These are phyloP conservation scores for Myotisia sp. DNA, from an alignment of 2,329 filamentous ascomycete genomes.

Conservation along the genomic window DNA sequence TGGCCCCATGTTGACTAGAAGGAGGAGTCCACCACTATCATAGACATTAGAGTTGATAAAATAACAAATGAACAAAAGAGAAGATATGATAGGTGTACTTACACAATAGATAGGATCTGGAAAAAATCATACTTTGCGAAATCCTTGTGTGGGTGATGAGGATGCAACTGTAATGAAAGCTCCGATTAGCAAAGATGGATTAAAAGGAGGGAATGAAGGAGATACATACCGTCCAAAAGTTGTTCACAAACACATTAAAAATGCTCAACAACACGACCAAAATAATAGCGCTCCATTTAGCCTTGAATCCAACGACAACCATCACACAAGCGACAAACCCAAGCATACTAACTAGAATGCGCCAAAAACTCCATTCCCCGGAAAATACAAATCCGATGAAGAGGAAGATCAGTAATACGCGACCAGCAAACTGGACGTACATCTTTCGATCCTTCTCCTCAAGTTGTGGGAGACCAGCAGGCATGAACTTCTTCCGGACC, in stretches of 20 bases:
- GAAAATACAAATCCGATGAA: slow-evolving; percentile 95
- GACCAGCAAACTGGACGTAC: slow-evolving; percentile 97
- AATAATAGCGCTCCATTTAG: slow-evolving; percentile 94
- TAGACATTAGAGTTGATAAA: slow-evolving; percentile 4
- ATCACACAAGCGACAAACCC: slow-evolving; percentile 89
- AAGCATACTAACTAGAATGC: slow-evolving; percentile 68
- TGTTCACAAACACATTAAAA: slow-evolving; percentile 96
- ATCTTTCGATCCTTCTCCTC: slow-evolving; percentile 99
- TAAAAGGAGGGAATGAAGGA: neutral
- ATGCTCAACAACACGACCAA: slow-evolving; percentile 88
- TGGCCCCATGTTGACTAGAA: slow-evolving; percentile 96
- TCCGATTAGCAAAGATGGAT: slow-evolving; percentile 3
- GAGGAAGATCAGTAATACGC: slow-evolving; percentile 91
- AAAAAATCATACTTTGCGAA: slow-evolving; percentile 99
- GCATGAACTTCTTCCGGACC: slow-evolving; percentile 94
- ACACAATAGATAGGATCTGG: slow-evolving; percentile 96
- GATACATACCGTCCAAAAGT: slow-evolving; percentile 90
- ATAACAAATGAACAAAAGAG: neutral
- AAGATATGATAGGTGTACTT: slow-evolving; percentile 32
- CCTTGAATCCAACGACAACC: slow-evolving; percentile 99
- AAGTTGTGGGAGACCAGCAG: slow-evolving; percentile 80
- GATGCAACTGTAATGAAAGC: slow-evolving; percentile 55
- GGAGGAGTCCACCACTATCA: slow-evolving; percentile 65
- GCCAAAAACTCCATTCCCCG: slow-evolving; percentile 80
- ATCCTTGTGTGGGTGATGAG: slow-evolving; percentile 97